phyloP scores from a whole-genome alignment of 1,284 basidiomycete species.

The Trametes pubescens region DNA sequence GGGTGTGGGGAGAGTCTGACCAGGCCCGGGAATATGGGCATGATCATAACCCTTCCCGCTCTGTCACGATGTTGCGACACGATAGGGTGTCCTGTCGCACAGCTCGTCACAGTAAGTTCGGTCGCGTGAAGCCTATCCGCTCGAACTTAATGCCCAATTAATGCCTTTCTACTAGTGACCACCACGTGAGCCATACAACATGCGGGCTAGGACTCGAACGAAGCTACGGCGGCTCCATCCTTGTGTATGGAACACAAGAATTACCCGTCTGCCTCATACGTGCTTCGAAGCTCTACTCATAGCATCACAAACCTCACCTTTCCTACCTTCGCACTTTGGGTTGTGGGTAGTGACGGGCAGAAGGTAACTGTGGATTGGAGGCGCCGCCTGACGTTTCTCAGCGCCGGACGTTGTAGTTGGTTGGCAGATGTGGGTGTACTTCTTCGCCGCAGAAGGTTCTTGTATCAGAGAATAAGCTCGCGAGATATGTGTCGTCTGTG shows the following conservation, averaged over 20 bases:
- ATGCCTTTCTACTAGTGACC: no score
- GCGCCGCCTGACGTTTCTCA: not conserved
- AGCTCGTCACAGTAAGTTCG: slow-evolving; percentile 5
- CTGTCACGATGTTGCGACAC: slow-evolving; percentile 6
- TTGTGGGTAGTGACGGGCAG: not conserved
- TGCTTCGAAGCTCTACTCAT: no score
- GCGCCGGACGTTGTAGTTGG: slow-evolving; percentile 1
- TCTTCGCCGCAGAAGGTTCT: slow-evolving; percentile 10
- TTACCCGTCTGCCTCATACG: not conserved
- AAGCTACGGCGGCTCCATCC: not conserved
- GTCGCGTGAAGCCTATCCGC: not conserved
- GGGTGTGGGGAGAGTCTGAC: not conserved
- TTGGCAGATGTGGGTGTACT: slow-evolving; percentile 1
- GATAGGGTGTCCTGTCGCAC: not conserved
- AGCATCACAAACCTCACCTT: not conserved
- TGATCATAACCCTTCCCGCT: not conserved
- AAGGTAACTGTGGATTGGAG: not conserved
- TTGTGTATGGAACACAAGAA: not conserved
- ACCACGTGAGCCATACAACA: no score
- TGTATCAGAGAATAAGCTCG: not conserved
- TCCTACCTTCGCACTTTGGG: not conserved
- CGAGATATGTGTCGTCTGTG: not conserved
- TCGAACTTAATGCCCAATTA: not conserved
- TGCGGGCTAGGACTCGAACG: no score
- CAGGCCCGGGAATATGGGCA: not conserved